Conservation (phyloP, 2,329 filamentous ascomycete species). For the Westerdykella sp. region DNA sequence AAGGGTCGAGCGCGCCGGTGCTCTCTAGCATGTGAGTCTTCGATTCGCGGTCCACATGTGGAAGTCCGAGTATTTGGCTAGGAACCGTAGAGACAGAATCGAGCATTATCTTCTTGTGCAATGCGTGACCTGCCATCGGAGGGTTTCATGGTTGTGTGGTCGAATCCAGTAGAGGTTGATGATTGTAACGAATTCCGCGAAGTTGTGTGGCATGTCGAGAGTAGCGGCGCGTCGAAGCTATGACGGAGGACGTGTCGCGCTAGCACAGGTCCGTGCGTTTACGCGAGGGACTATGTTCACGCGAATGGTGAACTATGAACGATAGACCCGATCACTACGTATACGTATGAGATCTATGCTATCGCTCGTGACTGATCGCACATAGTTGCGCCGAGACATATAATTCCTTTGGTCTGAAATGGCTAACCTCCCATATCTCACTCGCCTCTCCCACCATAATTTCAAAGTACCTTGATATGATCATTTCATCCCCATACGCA, state of each 20-base stretch:
- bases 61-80: slow-evolving; percentile 16
- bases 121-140: slow-evolving; percentile 22
- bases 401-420: neutral
- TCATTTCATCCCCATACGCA: neutral
- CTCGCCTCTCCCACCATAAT: neutral
- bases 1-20: slow-evolving; percentile 26
- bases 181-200: no score
- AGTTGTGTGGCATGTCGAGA: no score
- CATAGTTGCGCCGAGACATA: neutral
- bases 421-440: neutral
- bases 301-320: no score
- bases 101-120: slow-evolving; percentile 29
- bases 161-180: neutral
- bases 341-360: no score
- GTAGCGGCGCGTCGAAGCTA: no score
- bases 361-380: no score
- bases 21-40: slow-evolving; percentile 27
- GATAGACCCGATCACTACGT: no score
- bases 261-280: no score
- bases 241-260: no score
- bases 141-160: slow-evolving; percentile 20
- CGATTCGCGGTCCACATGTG: slow-evolving; percentile 19
- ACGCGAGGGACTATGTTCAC: no score
- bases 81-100: slow-evolving; percentile 14
- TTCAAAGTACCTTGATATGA: neutral